phyloP scores from a whole-genome alignment of 1,139 yeast species.

The Suhomyces wounanorum region DNA sequence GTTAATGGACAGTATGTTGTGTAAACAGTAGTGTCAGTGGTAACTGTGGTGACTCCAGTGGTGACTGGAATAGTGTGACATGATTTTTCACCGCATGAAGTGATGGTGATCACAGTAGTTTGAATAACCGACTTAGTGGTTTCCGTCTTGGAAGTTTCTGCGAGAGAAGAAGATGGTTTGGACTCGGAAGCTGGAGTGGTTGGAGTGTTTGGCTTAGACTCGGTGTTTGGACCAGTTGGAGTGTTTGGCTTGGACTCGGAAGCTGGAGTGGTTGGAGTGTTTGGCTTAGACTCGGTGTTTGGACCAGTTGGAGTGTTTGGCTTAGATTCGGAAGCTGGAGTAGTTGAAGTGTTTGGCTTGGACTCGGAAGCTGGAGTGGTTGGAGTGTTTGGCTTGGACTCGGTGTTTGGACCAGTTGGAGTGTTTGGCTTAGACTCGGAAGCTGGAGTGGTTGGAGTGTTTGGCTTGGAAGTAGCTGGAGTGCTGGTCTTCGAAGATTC shows the following conservation, averaged over 20 bases:
- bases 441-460: neutral
- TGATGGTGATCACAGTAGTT: slow-evolving; percentile 30
- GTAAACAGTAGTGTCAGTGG: slow-evolving; percentile 21
- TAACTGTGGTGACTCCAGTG: slow-evolving; percentile 40
- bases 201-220: slow-evolving; percentile 1
- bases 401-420: neutral
- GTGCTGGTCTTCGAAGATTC: neutral
- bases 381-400: neutral
- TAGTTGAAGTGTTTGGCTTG: neutral
- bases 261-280: slow-evolving; percentile 3
- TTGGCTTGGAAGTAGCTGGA: neutral
- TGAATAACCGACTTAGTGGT: slow-evolving; percentile 7
- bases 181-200: slow-evolving; percentile 3
- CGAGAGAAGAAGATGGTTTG: slow-evolving; percentile 3
- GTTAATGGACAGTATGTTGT: slow-evolving; percentile 34
- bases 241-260: neutral
- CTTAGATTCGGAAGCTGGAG: slow-evolving; percentile 1
- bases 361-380: neutral
- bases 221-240: neutral
- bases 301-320: slow-evolving; percentile 4
- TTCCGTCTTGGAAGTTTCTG: neutral
- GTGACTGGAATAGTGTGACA: slow-evolving; percentile 34
- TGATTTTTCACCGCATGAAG: slow-evolving; percentile 29
- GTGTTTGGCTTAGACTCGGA: neutral
- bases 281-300: neutral